Evolutionary conservation across 805 yeast species (phyloP), one percentile per base, ranked within the genome.

Genomic region (Sugiyamaella lignohabitans): DNA sequence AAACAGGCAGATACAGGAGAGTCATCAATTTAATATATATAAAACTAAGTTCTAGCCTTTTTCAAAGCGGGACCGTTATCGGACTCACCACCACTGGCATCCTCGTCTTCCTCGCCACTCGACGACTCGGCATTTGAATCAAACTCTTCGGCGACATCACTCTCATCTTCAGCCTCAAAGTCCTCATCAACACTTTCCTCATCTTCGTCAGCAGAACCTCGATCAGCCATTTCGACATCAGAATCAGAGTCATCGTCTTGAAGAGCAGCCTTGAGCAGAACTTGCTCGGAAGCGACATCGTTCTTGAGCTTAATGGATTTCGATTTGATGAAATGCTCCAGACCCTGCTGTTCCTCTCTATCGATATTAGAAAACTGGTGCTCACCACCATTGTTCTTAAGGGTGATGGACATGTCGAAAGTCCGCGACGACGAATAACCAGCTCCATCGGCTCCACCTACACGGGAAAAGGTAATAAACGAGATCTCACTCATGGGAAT

Each of bases 301-400:
- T 89, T 89, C 70, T 82, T 84, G 43, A 91, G 86, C 55, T 78
- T 73, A 50, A 93, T 68, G 47, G 84, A 84, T 73, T 87, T 88
- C 42, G 83, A 79, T 56, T 75, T 76, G 66, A 91, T 77, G 71
- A 74, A 93, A 38, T 72, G 73, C 62, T 91, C 95, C 50, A 93
- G 72, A 2, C 78, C 68, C 43, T 76, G 79, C 65, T 89, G 98
- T 61, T 93, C 98, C 53, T 87, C 96, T 63, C 87, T 79, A 52
- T 82, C 82, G 55, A 93, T 84, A 59, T 86, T 87, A 53, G 95
- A 94, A 65, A 93, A 91, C 36, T 80, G 80, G 55, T 89, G 93
- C 14, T 86, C 72, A 43, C 79, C 82, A 40, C 74, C 72, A 37
- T 83, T 80, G 36, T 79, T 76, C 53, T 82, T 76, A 48, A 89